Conservation (phyloP, 108 stramenopile species). For the Pseudonitzschia multistriata region DNA sequence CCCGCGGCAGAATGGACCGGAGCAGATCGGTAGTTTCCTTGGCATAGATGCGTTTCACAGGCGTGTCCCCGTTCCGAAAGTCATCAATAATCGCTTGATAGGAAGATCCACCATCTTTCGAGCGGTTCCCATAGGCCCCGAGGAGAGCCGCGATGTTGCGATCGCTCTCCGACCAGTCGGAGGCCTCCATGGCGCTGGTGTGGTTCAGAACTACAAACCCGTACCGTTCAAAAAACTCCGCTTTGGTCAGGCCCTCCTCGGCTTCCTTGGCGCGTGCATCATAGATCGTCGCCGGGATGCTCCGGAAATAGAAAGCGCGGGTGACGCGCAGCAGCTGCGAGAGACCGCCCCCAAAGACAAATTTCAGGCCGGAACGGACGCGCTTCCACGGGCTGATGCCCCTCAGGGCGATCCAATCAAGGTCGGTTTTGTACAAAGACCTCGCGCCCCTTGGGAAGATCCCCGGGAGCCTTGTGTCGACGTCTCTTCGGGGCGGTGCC, state of each 20-base stretch:
- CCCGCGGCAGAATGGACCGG: neutral
- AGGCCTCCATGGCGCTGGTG: neutral
- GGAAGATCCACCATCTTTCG: neutral
- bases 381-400: neutral
- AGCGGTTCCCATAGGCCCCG: neutral
- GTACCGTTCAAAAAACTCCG: neutral
- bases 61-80: neutral
- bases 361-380: neutral
- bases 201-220: neutral
- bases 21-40: neutral
- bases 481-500: too few relatives aligned
- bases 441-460: neutral
- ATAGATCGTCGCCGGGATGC: neutral
- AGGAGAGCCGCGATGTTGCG: neutral
- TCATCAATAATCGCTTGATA: neutral
- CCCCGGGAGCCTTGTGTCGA: neutral
- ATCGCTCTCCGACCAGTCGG: neutral
- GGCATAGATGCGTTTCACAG: neutral
- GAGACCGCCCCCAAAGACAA: neutral
- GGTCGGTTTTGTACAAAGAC: neutral
- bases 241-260: neutral
- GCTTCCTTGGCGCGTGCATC: neutral
- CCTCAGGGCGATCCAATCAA: neutral
- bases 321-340: neutral
- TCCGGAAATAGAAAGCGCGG: neutral